Percentiles rank a stretch among this genome's conserved stretches.
Conservation (phyloP, 345 rosid genomes). For the Salix koriyanagi region DNA sequence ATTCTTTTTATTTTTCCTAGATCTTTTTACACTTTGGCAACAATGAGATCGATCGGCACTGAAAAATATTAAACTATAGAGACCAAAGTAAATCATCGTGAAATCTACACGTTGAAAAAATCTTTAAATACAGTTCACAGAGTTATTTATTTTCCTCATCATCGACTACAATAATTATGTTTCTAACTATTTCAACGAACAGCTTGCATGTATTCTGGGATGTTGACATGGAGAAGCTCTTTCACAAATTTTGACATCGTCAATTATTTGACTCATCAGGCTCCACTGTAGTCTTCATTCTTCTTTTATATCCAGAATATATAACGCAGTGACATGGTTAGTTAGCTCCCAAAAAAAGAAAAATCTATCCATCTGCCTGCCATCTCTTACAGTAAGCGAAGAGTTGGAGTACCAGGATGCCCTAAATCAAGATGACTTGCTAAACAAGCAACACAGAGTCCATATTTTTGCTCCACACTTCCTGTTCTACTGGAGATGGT, state of each 20-base stretch:
- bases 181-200: constrained; percentile 1
- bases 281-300: neutral
- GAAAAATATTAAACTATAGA: neutral
- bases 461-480: neutral
- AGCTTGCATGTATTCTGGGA: neutral
- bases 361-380: neutral
- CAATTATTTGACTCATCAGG: neutral
- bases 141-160: neutral
- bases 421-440: neutral
- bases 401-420: neutral
- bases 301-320: neutral
- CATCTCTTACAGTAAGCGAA: neutral
- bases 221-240: constrained; percentile 9
- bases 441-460: neutral
- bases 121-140: too few species aligned
- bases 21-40: too few species aligned
- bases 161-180: neutral
- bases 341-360: neutral
- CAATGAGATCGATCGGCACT: neutral
- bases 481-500: neutral
- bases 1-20: too few species aligned
- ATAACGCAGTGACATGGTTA: neutral
- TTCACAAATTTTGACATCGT: neutral
- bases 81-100: neutral
- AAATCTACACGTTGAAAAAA: neutral